A percentile compares a stretch with the other conserved stretches of the same genome.
These are phyloP conservation scores for Blastocystis sp. DNA, from an alignment of 352 stramenopile genomes.

Conservation along the genomic window DNA sequence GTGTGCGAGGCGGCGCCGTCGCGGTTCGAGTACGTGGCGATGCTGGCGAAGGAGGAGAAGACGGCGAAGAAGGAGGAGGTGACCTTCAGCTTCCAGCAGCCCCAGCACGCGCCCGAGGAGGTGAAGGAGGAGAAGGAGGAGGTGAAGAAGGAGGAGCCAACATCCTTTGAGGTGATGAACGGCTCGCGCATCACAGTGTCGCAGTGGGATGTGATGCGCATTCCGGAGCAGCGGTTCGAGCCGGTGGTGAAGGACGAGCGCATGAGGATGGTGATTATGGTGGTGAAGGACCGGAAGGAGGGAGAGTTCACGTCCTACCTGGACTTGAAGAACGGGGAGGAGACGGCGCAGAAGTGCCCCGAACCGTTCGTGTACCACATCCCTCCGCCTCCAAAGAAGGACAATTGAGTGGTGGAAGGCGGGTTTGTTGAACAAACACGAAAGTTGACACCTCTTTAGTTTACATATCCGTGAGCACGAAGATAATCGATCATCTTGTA, in stretches of 20 bases:
- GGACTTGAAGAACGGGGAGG: neutral
- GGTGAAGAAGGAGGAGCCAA: neutral
- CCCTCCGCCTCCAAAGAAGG: neutral
- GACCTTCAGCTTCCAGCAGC: slow-evolving; percentile 25
- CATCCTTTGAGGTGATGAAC: neutral
- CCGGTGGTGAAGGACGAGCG: neutral
- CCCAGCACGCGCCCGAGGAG: no score
- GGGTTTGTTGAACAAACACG: slow-evolving; percentile 58
- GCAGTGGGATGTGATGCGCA: neutral
- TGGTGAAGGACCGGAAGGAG: slow-evolving; percentile 7
- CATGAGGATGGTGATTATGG: neutral
- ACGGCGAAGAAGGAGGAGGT: slow-evolving; percentile 23
- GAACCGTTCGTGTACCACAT: slow-evolving; percentile 53
- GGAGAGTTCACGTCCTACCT: neutral
- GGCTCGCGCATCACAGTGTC: slow-evolving; percentile 6
- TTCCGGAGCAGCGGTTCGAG: slow-evolving; percentile 7
- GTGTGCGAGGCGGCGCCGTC: neutral
- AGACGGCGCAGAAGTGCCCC: neutral
- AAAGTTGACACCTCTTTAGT: neutral
- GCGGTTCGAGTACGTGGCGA: slow-evolving; percentile 21
- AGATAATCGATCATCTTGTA: slow-evolving; percentile 51
- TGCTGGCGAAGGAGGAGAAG: slow-evolving; percentile 16
- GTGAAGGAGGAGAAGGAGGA: neutral
- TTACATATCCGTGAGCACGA: slow-evolving; percentile 50
- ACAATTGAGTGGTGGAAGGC: neutral